These are phyloP conservation scores for Setaria viridis DNA, from an alignment of 202 grass and related monocot species.

Conservation along the genomic window DNA sequence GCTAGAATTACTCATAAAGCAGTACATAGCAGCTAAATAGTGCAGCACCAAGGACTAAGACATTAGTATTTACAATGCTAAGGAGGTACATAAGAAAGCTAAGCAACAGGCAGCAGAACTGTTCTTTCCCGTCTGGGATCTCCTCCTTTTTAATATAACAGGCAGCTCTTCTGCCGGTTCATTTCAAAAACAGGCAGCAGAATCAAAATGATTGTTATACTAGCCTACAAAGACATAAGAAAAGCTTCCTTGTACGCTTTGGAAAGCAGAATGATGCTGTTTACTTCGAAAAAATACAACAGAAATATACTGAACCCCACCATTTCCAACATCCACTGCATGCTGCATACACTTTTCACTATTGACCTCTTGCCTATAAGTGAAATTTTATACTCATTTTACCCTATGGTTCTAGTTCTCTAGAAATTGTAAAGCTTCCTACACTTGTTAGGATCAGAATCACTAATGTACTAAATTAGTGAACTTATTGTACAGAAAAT, in stretches of 20 bases:
- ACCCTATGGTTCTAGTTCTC: neutral
- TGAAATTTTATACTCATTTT: neutral
- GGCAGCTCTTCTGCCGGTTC: no score
- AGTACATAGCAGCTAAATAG: conserved; percentile 20
- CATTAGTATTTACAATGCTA: conserved; percentile 22
- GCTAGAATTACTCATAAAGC: neutral
- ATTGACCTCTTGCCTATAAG: conserved; percentile 5
- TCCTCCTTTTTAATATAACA: no score
- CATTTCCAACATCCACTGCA: conserved; percentile 8
- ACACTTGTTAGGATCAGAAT: neutral
- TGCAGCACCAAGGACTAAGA: neutral
- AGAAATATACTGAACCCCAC: neutral
- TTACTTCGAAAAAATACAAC: conserved; percentile 20
- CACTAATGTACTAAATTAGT: conserved; percentile 1
- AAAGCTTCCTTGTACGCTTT: conserved; percentile 26
- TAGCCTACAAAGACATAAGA: conserved; percentile 32
- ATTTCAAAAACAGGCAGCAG: no score
- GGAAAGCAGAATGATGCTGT: conserved; percentile 22
- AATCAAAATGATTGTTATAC: conserved; percentile 26
- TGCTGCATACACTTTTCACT: neutral
- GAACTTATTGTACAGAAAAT: neutral
- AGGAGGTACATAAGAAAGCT: neutral
- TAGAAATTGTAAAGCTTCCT: neutral
- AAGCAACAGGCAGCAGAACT: conserved; percentile 6
- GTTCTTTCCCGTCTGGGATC: no score